Evolutionary conservation across 2,329 filamentous ascomycete species (phyloP).

Genomic region (Colletotrichum brevisporum): DNA sequence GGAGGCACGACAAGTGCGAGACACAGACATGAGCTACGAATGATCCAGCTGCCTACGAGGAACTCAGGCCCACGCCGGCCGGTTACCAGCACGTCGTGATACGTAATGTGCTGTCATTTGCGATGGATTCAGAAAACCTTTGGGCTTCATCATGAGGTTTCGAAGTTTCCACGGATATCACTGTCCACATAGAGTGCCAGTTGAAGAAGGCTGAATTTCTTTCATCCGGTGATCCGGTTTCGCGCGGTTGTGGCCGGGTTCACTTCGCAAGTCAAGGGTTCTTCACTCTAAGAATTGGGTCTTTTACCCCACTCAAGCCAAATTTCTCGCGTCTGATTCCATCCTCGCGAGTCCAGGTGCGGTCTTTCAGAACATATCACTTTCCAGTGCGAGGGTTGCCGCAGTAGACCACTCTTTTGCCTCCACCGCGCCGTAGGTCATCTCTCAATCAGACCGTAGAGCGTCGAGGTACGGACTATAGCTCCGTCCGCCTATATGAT

Average conservation of each 20-base stretch:
- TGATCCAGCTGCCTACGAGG: conserved; percentile 8
- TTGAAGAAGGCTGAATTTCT: no score
- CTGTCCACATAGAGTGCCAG: not conserved
- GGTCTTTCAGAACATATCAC: not conserved
- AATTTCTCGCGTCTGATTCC: not conserved
- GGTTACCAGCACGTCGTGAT: not conserved
- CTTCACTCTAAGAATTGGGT: not conserved
- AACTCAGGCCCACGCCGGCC: not conserved
- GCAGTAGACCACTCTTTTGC: not conserved
- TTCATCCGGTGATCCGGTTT: not conserved
- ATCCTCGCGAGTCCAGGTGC: not conserved
- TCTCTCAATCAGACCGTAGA: not conserved
- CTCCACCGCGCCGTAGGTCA: not conserved
- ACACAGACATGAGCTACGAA: not conserved
- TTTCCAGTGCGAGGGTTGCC: not conserved
- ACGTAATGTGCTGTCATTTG: not conserved
- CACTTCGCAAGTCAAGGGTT: not conserved
- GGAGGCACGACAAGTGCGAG: not conserved
- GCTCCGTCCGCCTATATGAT: conserved; percentile 12
- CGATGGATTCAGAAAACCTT: not conserved
- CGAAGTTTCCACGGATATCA: not conserved
- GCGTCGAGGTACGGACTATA: not conserved
- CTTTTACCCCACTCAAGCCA: not conserved
- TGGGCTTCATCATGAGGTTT: conserved; percentile 1
- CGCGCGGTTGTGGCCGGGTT: not conserved